A percentile compares a stretch with the other conserved stretches of the same genome.
Conservation (phyloP, 2,329 filamentous ascomycete species). For the Beauveria asiatica region DNA sequence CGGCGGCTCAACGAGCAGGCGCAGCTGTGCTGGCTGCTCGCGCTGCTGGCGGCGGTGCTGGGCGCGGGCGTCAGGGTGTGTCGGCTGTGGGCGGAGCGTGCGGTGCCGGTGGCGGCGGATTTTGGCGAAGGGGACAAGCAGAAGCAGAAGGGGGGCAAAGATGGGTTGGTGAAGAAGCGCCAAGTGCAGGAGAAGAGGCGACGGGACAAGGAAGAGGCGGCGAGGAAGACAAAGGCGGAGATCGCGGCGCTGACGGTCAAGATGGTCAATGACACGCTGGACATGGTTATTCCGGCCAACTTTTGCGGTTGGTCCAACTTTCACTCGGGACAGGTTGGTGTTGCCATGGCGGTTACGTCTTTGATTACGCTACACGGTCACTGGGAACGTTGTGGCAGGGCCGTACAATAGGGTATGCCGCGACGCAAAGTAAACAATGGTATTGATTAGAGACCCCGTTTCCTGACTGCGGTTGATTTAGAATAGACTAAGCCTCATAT, state of each 20-base stretch:
- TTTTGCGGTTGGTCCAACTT: constrained; percentile 52
- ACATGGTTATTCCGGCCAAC: constrained; percentile 53
- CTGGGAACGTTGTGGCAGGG: constrained; percentile 42
- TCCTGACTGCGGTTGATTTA: not conserved
- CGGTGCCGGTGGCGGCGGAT: constrained; percentile 24
- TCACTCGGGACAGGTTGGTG: constrained; percentile 42
- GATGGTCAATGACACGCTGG: constrained; percentile 49
- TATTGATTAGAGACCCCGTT: not conserved
- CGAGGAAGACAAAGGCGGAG: constrained; percentile 22
- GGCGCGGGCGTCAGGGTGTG: constrained; percentile 33
- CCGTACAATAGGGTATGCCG: not conserved
- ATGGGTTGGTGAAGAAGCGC: constrained; percentile 14
- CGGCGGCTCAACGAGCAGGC: constrained; percentile 46
- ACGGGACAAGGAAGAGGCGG: constrained; percentile 26
- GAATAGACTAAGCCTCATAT: not conserved
- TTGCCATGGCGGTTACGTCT: constrained; percentile 54
- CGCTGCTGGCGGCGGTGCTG: constrained; percentile 43
- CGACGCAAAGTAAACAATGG: too few relatives aligned
- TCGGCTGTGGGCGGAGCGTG: constrained; percentile 26
- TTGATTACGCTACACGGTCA: constrained; percentile 51
- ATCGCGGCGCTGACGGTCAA: constrained; percentile 33
- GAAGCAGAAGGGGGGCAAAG: constrained; percentile 12
- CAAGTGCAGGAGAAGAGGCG: constrained; percentile 24
- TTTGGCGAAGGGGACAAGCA: constrained; percentile 14
- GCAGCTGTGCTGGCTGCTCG: constrained; percentile 63